Conservation (phyloP, 1,284 basidiomycete species). For the Leucoagaricus sp. region DNA sequence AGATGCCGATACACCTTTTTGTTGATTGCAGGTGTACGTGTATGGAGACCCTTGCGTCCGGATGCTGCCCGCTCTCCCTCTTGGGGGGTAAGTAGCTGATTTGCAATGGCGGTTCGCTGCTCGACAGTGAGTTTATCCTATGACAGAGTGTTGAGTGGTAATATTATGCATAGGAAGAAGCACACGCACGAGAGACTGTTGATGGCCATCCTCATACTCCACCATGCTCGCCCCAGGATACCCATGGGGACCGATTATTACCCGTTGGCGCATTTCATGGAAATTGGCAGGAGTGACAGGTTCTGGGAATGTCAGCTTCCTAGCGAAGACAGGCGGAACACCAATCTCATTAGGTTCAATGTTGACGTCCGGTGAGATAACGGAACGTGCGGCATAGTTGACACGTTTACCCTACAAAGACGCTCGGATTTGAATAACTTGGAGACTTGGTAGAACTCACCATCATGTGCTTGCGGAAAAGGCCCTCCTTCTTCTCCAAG, state of each 20-base stretch:
- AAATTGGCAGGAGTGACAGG: conserved; percentile 94
- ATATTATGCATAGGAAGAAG: neutral
- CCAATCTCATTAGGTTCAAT: conserved; percentile 99
- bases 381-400: conserved; percentile 98
- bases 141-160: conserved; percentile 1
- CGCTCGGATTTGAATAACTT: neutral
- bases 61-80: conserved; percentile 59
- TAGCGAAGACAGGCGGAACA: conserved; percentile 96
- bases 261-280: conserved; percentile 85
- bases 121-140: conserved; percentile 86
- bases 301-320: conserved; percentile 97
- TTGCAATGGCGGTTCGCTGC: conserved; percentile 95
- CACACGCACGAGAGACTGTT: conserved; percentile 72
- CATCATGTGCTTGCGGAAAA: conserved; percentile 99
- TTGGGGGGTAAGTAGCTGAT: conserved; percentile 93
- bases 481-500: conserved; percentile 98
- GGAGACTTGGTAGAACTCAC: conserved; percentile 40
- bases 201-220: conserved; percentile 92
- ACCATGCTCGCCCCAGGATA: conserved; percentile 96
- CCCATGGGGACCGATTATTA: conserved; percentile 88
- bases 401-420: conserved; percentile 90
- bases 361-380: conserved; percentile 99
- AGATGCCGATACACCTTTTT: conserved; percentile 99
- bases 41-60: conserved; percentile 60
- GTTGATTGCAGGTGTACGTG: conserved; percentile 78